A percentile compares a stretch with the other conserved stretches of the same genome.
These are phyloP conservation scores for Rutidosis leptorrhynchoides DNA, from an alignment of 129 eudicot species.

Conservation along the genomic window DNA sequence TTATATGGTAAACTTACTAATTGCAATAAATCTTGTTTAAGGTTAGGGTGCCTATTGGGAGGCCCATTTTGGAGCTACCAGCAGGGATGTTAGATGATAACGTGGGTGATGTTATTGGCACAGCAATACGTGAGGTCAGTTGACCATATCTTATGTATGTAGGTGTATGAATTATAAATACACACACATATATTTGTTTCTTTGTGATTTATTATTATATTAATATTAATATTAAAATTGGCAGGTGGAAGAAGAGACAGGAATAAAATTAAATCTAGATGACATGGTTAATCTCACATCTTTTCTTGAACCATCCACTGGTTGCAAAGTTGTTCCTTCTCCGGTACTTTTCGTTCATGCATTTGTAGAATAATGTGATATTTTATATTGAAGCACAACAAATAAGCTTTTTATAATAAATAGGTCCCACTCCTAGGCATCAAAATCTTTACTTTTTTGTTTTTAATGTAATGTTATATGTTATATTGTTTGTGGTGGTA, in stretches of 20 bases:
- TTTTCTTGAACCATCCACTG: conserved; percentile 76
- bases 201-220: conserved; percentile 20
- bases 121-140: conserved; percentile 94
- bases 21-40: conserved; percentile 26
- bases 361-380: neutral
- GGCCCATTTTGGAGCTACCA: conserved; percentile 83
- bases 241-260: conserved; percentile 96
- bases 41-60: conserved; percentile 98
- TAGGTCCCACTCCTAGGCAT: too few relatives aligned
- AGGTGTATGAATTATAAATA: neutral
- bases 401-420: neutral
- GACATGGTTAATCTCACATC: conserved; percentile 89
- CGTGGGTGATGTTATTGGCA: conserved; percentile 72
- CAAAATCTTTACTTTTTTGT: neutral
- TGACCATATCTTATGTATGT: neutral
- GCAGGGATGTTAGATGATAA: conserved; percentile 99
- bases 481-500: conserved; percentile 27
- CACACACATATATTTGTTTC: neutral
- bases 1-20: neutral
- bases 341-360: conserved; percentile 41
- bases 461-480: neutral
- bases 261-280: conserved; percentile 56
- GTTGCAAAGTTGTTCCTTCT: conserved; percentile 79
- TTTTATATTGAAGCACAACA: neutral
- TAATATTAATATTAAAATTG: conserved; percentile 18